Base-by-base conservation (phyloP, 139 green algal genomes). In the Raphidocelis subcapitata region DNA sequence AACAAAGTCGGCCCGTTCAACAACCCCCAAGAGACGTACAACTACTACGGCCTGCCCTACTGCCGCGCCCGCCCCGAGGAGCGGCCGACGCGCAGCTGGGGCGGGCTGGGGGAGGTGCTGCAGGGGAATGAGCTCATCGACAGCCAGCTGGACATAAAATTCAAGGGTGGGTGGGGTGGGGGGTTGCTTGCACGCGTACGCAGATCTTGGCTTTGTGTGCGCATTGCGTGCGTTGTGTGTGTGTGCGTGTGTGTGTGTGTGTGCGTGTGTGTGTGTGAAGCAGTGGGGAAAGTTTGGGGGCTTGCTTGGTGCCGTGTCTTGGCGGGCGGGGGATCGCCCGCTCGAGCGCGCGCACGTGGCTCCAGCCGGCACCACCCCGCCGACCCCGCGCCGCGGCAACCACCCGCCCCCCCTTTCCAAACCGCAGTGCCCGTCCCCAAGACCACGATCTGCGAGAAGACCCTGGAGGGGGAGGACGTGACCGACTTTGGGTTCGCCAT, bases 1-100 rank as follows among this genome's bases (percentile, higher is more conserved):
- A 99, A 99, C 86, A 99, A 99, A 77, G 95, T 97, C 4, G 92
- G 89, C 18, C 92, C 92, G 0, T 96, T 97, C 83, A 97, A 98
- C 83, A 98, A 98, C 74, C 95, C 95, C 8, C 81, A 75, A 41
- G 94, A 99, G 71, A 99, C 95, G 14, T 99, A 98, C 91, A 99
- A 99, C 75, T 99, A 97, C 72, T 94, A 97, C 79, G 82, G 85
- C 67, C 84, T 99, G 51, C 95, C 95, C 0, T 99, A 96, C 82
- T 99, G 95, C 82, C 89, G 92, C 62, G 82, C 85, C 21, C 64
- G 71, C 1, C 71, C 74, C 1, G 65, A 68, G 3, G 51, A 86
- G 44, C 88, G 87, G 62, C 76, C 86, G 0, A 76, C 89, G 62
- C 95, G 96, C 74, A 92, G 88, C 64, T 99, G 93, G 94, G 95